Base-by-base conservation (phyloP, 2,329 filamentous ascomycete species). In the Aspergillus candidus region DNA sequence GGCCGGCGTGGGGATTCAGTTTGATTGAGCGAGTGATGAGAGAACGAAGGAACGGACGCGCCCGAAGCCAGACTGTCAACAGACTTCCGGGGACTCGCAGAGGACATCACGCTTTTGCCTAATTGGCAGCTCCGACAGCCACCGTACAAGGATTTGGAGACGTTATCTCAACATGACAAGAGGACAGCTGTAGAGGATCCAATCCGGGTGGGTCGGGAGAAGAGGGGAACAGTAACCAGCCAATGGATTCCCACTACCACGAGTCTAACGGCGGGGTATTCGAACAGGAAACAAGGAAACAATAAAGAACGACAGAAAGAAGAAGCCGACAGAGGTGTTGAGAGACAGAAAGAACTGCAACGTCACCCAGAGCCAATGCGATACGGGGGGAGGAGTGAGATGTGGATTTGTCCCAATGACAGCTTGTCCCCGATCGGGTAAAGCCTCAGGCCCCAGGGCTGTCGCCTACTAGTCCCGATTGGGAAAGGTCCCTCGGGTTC, bases 61-160 rank as follows among this genome's bases (percentile, higher is more conserved):
- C 74, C 67, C 22, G 79, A 73, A 11, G 78, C 72, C 54, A 84
- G 66, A 59, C 79, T 83, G 66, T 85, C 82, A 58, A 80, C 74
- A 52, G 82, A 84, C 69, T 80, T 82, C 58, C 79, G 77, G 54
- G 78, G 77, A 53, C 69, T 75, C 41, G 76, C 76, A 53, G 78
- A 74, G 61, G 75, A 79, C 82, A 84, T 85, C 67, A 63, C 60
- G 63, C 73, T 58, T 55, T 53, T 56, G 55, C 61, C 56, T 59
- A 61, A 58, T 55, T 56, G 56, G 57, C 55, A 55, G 53, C 55
- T 60, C 55, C 56, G 50, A 58, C 58, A 53, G 54, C 61, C 60
- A 61, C 60, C 57, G 54, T 56, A 39, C 47, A 49, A 48, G 44
- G 50, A 57, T 51, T 49, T 51, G 51, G 51, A 49, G 50, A 49